Conservation (phyloP, 2,329 filamentous ascomycete species). For the Sclerotinia sclerotiorum region DNA sequence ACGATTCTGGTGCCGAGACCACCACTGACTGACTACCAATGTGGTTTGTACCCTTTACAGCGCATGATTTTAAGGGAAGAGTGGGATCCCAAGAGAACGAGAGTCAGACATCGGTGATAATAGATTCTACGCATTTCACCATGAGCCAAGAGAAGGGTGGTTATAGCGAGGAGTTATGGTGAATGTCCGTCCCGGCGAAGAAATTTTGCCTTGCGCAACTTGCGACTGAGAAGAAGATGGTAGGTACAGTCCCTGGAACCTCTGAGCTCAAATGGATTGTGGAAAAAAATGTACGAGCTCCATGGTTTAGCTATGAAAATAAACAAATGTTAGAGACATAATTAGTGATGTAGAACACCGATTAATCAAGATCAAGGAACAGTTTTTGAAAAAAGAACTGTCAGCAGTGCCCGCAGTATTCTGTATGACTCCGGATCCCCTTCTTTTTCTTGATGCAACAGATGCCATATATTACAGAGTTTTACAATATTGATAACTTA, state of each 20-base stretch:
- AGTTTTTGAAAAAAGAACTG: background rate
- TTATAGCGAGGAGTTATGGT: background rate
- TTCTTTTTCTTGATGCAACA: background rate
- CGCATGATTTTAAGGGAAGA: too few species aligned
- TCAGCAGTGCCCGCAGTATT: background rate
- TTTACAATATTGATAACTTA: conserved; percentile 6
- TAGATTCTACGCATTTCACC: background rate
- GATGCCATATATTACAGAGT: conserved; percentile 13
- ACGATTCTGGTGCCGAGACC: background rate
- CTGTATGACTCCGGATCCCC: background rate
- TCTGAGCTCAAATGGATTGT: background rate
- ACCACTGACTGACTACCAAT: too few species aligned
- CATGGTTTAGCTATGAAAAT: background rate
- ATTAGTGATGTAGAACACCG: background rate
- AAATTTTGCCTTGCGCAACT: background rate
- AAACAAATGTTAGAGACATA: background rate
- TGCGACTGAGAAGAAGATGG: background rate
- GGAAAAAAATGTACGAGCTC: background rate
- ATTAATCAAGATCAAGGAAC: too few species aligned
- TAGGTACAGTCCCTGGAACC: background rate
- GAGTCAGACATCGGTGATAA: too few species aligned
- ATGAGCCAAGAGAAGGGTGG: background rate
- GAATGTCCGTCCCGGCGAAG: background rate
- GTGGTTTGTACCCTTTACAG: too few species aligned
- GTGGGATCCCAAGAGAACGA: background rate